Evolutionary conservation across 2,329 filamentous ascomycete species (phyloP).

Genomic region (Fusarium verticillioides): DNA sequence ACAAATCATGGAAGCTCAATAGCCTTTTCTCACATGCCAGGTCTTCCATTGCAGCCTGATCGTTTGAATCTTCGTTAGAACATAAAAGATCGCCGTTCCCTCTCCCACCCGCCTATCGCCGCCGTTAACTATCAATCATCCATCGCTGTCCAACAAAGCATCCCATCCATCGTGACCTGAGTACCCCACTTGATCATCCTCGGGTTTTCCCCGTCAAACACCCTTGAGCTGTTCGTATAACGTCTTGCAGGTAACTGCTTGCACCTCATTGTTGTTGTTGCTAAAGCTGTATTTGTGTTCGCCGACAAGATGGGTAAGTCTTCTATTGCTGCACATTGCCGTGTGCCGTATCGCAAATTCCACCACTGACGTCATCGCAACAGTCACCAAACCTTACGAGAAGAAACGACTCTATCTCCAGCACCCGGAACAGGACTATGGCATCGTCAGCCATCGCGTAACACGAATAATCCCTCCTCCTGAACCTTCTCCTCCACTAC

Average conservation of each 20-base stretch:
- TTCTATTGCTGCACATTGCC: conserved; percentile 12
- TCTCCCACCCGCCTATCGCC: not conserved
- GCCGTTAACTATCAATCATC: conserved; percentile 20
- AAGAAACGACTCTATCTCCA: conserved; percentile 59
- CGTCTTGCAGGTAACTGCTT: conserved; percentile 23
- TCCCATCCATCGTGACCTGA: conserved; percentile 24
- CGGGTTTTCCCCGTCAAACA: conserved; percentile 12
- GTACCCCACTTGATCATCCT: conserved; percentile 26
- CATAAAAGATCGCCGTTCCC: conserved; percentile 41
- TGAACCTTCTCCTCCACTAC: conserved; percentile 46
- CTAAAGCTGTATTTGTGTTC: not conserved
- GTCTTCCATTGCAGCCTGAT: conserved; percentile 13
- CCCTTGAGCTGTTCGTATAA: conserved; percentile 11
- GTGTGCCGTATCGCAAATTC: conserved; percentile 14
- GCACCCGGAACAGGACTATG: conserved; percentile 53
- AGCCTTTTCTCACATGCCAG: not conserved
- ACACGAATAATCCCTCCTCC: conserved; percentile 53
- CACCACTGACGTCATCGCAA: conserved; percentile 40
- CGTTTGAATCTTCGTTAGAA: conserved; percentile 1
- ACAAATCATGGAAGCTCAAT: conserved; percentile 29
- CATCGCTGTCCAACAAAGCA: conserved; percentile 1
- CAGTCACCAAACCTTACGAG: conserved; percentile 46
- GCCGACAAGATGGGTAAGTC: conserved; percentile 41
- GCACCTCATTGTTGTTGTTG: conserved; percentile 5
- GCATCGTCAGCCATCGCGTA: conserved; percentile 50